phyloP scores from a whole-genome alignment of 495 filamentous ascomycete species.

The Trichoderma gamsii region DNA sequence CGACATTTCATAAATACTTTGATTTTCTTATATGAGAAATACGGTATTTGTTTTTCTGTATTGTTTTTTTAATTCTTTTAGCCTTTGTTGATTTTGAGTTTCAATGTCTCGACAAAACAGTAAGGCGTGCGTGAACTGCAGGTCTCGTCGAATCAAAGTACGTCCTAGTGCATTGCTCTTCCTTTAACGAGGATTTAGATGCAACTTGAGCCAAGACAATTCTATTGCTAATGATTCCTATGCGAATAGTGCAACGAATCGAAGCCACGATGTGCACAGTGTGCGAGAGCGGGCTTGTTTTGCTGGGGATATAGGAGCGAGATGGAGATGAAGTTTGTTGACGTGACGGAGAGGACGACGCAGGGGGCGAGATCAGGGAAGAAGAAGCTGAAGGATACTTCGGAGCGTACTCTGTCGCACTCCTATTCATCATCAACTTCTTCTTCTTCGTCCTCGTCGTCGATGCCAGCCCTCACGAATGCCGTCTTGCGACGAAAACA shows the following conservation, averaged over 20 bases:
- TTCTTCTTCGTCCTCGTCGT: not conserved
- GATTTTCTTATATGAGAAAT: too few relatives aligned
- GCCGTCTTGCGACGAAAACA: too few relatives aligned
- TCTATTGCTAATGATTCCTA: not conserved
- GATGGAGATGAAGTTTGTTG: not conserved
- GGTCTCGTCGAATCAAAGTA: constrained; percentile 4
- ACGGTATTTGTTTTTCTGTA: too few relatives aligned
- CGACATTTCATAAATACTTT: too few relatives aligned
- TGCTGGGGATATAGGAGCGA: not conserved
- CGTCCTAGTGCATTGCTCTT: not conserved
- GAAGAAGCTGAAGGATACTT: not conserved
- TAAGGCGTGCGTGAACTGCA: not conserved
- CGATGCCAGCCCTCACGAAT: not conserved
- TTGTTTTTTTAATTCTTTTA: too few relatives aligned
- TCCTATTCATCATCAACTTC: not conserved
- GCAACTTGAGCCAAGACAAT: not conserved
- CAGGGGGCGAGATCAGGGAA: not conserved
- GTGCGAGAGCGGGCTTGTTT: constrained; percentile 2
- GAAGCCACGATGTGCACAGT: constrained; percentile 7
- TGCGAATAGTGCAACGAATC: not conserved
- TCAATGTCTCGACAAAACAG: not conserved
- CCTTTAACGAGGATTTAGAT: not conserved
- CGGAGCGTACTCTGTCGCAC: not conserved
- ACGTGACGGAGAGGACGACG: not conserved
- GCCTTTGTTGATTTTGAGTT: not conserved